Evolutionary conservation across 1,284 basidiomycete species (phyloP).

Genomic region (Flammula alnicola): DNA sequence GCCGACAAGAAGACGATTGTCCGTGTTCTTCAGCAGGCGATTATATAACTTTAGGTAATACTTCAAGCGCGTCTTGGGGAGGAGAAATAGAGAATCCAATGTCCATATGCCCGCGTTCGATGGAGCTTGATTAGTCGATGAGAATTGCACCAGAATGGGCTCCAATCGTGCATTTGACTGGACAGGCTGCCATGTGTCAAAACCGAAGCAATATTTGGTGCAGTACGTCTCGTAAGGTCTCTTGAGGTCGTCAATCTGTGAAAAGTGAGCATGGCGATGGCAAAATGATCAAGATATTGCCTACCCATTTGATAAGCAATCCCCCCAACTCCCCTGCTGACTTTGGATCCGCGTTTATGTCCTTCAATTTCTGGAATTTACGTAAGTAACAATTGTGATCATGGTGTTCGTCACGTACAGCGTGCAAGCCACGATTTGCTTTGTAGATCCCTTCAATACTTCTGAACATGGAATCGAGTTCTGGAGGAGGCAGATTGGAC

Average conservation of each 20-base stretch:
- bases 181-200: constrained; percentile 85
- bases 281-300: constrained; percentile 18
- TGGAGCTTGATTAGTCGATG: constrained; percentile 57
- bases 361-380: constrained; percentile 79
- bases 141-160: constrained; percentile 74
- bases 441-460: constrained; percentile 92
- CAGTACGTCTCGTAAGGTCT: constrained; percentile 86
- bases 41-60: constrained; percentile 95
- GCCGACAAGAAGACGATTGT: constrained; percentile 80
- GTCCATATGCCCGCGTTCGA: constrained; percentile 70
- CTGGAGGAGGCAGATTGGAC: constrained; percentile 89
- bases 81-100: constrained; percentile 84
- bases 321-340: constrained; percentile 97
- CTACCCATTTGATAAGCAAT: constrained; percentile 95
- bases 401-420: constrained; percentile 52
- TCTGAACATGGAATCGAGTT: constrained; percentile 94
- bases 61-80: constrained; percentile 84
- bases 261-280: constrained; percentile 18
- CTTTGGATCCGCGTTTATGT: constrained; percentile 91
- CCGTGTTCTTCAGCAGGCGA: constrained; percentile 88
- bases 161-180: constrained; percentile 75
- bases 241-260: constrained; percentile 88
- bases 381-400: constrained; percentile 12
- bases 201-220: constrained; percentile 74
- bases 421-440: constrained; percentile 82